Base-by-base conservation (phyloP, 306 rosid species). In the Crotalaria pallida region DNA sequence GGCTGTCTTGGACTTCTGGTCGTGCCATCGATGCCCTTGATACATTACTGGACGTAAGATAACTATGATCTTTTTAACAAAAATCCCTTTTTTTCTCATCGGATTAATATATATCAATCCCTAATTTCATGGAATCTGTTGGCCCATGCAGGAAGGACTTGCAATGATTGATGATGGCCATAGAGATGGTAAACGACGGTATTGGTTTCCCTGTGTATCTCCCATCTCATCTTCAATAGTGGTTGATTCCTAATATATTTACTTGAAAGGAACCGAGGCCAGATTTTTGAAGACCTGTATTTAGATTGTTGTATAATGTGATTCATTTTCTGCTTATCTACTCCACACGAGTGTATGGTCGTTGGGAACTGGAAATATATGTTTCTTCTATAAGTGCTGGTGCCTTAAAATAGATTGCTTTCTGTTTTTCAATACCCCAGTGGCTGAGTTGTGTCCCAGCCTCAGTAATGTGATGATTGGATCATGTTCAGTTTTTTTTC, bases 161-260 rank as follows among this genome's bases (percentile, higher is more conserved):
- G 97, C 96, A 36, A 88, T 94, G 97, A 91, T 94, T 64, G 99
- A 94, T 83, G 96, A 94, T 67, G 99, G 99, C 63, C 97, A 94
- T 53, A 88, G 80, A 83, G 99, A 94, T 56, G 87, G 96, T 57
- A 83, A 64, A 79, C 88, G 96, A 18, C 84, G 87, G 43, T 91
- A 91, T 64, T 94, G 99, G 99, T 94, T 94, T 70, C 99, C 97
- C 19, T 94, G 99, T 69, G 92, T 87, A 34, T 94, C 96, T 65
- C 84, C 96, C 50, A 86, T 88, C 66, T 88, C 97, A 4, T 75
- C 86, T 73, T 75, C 56, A 51, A 57, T 81, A 23, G 88, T 78
- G 43, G 80, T 73, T 41, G 91, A 94, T 65, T 71, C 80, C 55
- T 82, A 19, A 73, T 50, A 49, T 64, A 31, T 61, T 62, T 34